phyloP scores from a whole-genome alignment of 768 basidiomycete species.

The Suillus luteus region DNA sequence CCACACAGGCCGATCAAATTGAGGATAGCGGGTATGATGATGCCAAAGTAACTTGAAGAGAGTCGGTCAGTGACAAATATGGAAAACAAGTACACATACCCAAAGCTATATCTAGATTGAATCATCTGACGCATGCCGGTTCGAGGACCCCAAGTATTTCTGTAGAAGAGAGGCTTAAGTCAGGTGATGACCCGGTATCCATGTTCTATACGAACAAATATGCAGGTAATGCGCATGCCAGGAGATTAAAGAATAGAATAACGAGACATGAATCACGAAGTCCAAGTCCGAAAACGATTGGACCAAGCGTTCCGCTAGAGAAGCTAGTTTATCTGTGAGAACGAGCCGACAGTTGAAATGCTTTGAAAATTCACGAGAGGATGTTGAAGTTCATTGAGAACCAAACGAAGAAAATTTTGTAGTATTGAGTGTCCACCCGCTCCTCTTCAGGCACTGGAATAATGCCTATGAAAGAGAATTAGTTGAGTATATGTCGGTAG shows the following conservation, averaged over 20 bases:
- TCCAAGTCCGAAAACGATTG: constrained; percentile 59
- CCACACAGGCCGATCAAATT: constrained; percentile 64
- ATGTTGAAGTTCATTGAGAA: constrained; percentile 72
- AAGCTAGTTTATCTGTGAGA: constrained; percentile 42
- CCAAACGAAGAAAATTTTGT: constrained; percentile 73
- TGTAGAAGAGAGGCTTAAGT: constrained; percentile 25
- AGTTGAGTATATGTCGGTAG: neutral
- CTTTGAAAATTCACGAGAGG: constrained; percentile 42
- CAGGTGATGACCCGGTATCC: neutral
- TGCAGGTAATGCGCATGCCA: constrained; percentile 59
- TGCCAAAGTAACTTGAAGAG: constrained; percentile 50
- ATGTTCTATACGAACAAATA: constrained; percentile 46
- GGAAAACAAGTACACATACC: constrained; percentile 43
- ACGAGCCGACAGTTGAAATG: neutral
- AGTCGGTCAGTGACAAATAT: neutral
- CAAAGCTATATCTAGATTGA: constrained; percentile 62
- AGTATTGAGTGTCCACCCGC: constrained; percentile 57
- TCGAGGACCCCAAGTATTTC: constrained; percentile 75
- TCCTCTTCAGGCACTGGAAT: constrained; percentile 51
- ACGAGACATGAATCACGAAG: constrained; percentile 63
- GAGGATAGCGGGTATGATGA: constrained; percentile 50
- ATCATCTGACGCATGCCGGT: constrained; percentile 85
- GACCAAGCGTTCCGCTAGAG: constrained; percentile 69
- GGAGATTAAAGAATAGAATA: constrained; percentile 68
- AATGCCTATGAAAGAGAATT: constrained; percentile 40